Conservation (phyloP, 2,329 filamentous ascomycete genomes). For the Nemania bipapillata region DNA sequence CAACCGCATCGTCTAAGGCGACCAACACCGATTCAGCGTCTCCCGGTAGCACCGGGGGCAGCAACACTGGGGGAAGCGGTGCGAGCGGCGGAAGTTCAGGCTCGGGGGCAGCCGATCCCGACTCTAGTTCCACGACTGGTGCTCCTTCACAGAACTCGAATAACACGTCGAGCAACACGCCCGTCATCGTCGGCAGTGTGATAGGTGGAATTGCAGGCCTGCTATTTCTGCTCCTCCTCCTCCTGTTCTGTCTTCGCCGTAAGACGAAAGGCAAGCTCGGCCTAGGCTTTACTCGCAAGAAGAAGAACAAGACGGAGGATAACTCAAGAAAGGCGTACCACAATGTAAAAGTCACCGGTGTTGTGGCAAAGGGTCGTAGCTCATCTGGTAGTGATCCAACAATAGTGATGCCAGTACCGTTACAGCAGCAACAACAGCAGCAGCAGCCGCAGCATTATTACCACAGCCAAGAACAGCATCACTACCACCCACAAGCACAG, state of each 20-base stretch:
- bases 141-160: not conserved
- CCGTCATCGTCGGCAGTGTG: slow-evolving; percentile 49
- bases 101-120: not conserved
- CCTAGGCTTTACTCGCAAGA: slow-evolving; percentile 39
- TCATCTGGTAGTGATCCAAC: slow-evolving; percentile 33
- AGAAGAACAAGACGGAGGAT: slow-evolving; percentile 40
- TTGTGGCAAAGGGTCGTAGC: slow-evolving; percentile 18
- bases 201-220: slow-evolving; percentile 48
- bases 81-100: not conserved
- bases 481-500: slow-evolving; percentile 29
- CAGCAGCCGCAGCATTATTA: slow-evolving; percentile 29
- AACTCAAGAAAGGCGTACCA: slow-evolving; percentile 32
- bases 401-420: slow-evolving; percentile 1
- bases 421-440: slow-evolving; percentile 11
- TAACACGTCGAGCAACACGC: slow-evolving; percentile 34
- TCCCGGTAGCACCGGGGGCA: slow-evolving; percentile 3
- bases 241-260: slow-evolving; percentile 41
- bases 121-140: slow-evolving; percentile 3
- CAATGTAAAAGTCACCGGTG: slow-evolving; percentile 19
- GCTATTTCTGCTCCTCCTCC: slow-evolving; percentile 44
- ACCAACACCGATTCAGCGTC: slow-evolving; percentile 21
- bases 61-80: slow-evolving; percentile 15
- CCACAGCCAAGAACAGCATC: slow-evolving; percentile 28
- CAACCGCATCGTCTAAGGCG: slow-evolving; percentile 16
- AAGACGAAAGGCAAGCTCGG: slow-evolving; percentile 36